Conservation (phyloP, 2,329 filamentous ascomycete species). For the Sclerotinia sclerotiorum region DNA sequence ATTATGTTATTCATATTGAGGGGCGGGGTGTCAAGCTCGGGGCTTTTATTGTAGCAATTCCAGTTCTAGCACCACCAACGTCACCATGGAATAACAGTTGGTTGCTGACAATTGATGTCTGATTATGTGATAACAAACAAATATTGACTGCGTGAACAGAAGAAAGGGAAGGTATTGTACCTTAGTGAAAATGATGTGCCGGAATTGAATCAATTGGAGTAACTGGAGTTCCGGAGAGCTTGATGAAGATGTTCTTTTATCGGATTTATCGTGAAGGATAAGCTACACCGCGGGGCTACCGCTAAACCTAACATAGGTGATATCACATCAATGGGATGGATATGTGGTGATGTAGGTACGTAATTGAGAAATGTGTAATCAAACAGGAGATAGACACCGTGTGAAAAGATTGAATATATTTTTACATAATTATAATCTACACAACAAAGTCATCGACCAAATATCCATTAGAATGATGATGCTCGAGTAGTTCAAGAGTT, state of each 20-base stretch:
- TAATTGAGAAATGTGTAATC: slow-evolving; percentile 5
- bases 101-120: slow-evolving; percentile 13
- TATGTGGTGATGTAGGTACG: not conserved
- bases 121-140: not conserved
- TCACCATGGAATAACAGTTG: slow-evolving; percentile 18
- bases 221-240: slow-evolving; percentile 13
- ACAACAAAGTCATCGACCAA: not conserved
- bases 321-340: not conserved
- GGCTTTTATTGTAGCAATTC: slow-evolving; percentile 17
- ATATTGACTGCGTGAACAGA: not conserved
- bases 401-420: too few relatives aligned
- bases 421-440: not conserved
- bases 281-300: slow-evolving; percentile 4
- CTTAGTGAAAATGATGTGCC: not conserved
- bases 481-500: too few relatives aligned
- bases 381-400: not conserved
- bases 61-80: not conserved
- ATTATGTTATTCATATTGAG: slow-evolving; percentile 34
- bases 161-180: not conserved
- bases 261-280: slow-evolving; percentile 13
- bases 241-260: not conserved
- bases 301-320: slow-evolving; percentile 2
- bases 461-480: not conserved
- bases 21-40: not conserved
- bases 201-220: not conserved